Conservation (phyloP, 108 stramenopile species). For the Skeletonema tropicum region DNA sequence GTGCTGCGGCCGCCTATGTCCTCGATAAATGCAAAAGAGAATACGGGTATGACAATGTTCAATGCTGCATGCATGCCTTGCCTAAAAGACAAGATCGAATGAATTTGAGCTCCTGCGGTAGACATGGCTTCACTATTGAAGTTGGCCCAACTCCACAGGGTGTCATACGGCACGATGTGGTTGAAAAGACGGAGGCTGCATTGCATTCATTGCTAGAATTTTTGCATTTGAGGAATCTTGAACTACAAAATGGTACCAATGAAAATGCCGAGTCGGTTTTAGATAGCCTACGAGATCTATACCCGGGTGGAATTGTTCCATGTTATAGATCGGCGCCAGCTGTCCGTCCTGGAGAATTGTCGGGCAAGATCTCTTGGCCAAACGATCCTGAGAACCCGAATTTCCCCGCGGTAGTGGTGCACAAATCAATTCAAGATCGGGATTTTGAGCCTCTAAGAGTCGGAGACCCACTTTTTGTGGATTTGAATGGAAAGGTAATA, state of each 20-base stretch:
- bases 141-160: constrained; percentile 85
- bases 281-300: constrained; percentile 42
- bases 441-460: constrained; percentile 59
- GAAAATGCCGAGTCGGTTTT: constrained; percentile 7
- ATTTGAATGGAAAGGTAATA: constrained; percentile 65
- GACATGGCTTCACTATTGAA: constrained; percentile 81
- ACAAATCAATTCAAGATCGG: constrained; percentile 78
- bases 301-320: constrained; percentile 51
- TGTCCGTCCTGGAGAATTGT: constrained; percentile 68
- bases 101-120: constrained; percentile 70
- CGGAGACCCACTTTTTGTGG: constrained; percentile 81
- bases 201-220: constrained; percentile 70
- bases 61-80: constrained; percentile 69
- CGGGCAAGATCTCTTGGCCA: constrained; percentile 77
- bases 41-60: constrained; percentile 41
- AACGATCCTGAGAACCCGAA: constrained; percentile 66
- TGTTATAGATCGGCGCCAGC: constrained; percentile 84
- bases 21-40: constrained; percentile 46
- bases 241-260: constrained; percentile 23
- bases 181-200: constrained; percentile 71
- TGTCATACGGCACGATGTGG: constrained; percentile 80
- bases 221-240: constrained; percentile 56
- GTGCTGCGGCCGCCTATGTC: constrained; percentile 77
- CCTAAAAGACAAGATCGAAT: constrained; percentile 60
- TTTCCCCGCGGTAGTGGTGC: constrained; percentile 56